Conservation (phyloP, 78 protist species). For the Cavenderia fasciculata region DNA sequence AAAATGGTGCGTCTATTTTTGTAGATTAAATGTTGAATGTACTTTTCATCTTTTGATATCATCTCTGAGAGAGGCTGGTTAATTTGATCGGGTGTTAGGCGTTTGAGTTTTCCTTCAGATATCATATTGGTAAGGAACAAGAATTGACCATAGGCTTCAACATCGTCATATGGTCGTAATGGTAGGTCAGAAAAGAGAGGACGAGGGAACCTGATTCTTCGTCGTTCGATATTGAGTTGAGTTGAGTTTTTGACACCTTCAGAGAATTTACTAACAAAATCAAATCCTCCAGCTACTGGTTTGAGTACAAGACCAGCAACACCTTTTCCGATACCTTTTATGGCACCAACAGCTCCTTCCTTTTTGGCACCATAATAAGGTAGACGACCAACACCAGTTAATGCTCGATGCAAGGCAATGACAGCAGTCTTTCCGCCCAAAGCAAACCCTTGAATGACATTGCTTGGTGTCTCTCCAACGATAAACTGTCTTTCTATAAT, state of each 20-base stretch:
- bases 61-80: slow-evolving; percentile 38
- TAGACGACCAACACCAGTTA: slow-evolving; percentile 78
- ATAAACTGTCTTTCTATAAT: slow-evolving; percentile 41
- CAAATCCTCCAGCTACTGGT: slow-evolving; percentile 86
- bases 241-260: slow-evolving; percentile 86
- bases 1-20: slow-evolving; percentile 23
- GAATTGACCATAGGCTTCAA: slow-evolving; percentile 60
- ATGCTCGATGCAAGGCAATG: slow-evolving; percentile 63
- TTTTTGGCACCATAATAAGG: slow-evolving; percentile 85
- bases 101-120: slow-evolving; percentile 17
- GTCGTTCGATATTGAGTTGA: slow-evolving; percentile 49
- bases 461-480: slow-evolving; percentile 55
- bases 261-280: slow-evolving; percentile 58
- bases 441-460: slow-evolving; percentile 70
- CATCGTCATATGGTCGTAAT: slow-evolving; percentile 10
- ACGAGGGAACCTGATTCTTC: slow-evolving; percentile 45
- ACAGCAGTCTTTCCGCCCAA: slow-evolving; percentile 29
- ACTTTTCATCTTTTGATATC: slow-evolving; percentile 53
- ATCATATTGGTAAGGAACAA: slow-evolving; percentile 57
- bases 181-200: slow-evolving; percentile 57
- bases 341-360: slow-evolving; percentile 77
- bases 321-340: slow-evolving; percentile 91
- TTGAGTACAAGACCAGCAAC: slow-evolving; percentile 83
- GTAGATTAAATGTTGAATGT: slow-evolving; percentile 50
- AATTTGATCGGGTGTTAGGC: slow-evolving; percentile 31